Base-by-base conservation (phyloP, 169 alveolate species). In the Plasmodium gonderi region DNA sequence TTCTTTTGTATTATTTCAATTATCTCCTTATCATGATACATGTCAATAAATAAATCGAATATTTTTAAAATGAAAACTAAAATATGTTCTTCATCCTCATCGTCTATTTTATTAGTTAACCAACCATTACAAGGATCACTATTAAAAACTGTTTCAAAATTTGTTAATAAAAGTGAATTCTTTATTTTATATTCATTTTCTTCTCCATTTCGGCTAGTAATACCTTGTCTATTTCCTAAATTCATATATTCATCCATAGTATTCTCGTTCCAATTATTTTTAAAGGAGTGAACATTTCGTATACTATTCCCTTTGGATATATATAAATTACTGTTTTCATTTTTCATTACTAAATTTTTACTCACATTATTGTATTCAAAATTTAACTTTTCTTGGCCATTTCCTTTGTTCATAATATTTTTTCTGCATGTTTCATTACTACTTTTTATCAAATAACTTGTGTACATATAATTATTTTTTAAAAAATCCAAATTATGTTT, bases 41-140 rank as follows among this genome's bases (percentile, higher is more conserved):
- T 54, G 20, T 72, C 79, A 1, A 85, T 47, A n/a, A 85, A 85
- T 23, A 74, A 38, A 17, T 85, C 74, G 67, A 75, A 85, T n/a
- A 85, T 75, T 26, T 78, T 75, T 6, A 85, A 65, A 31, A 85
- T 26, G 49, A 36, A 85, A 40, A 85, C 31, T 65, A 85, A 75
- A 12, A 85, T 75, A 33, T 75, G 72, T 60, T 60, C 47, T 75
- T 85, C 89, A 72, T 85, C 80, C 20, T 85, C 92, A 23, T 85
- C 92, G 79, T 85, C 92, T 85, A 85, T 54, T 75, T 51, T 75
- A 36, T 75, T 85, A 23, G 80, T 20, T 78, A 85, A 51, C 92
- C 92, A 85, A 36, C 89, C 89, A 75, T 11, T 42, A 75, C 44
- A 31, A 0, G 87, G 79, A 7, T 75, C 92, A 47, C 92, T 75